Conservation (phyloP, 371 early-diverging fungal genomes). For the Capillidium heterosporum region DNA sequence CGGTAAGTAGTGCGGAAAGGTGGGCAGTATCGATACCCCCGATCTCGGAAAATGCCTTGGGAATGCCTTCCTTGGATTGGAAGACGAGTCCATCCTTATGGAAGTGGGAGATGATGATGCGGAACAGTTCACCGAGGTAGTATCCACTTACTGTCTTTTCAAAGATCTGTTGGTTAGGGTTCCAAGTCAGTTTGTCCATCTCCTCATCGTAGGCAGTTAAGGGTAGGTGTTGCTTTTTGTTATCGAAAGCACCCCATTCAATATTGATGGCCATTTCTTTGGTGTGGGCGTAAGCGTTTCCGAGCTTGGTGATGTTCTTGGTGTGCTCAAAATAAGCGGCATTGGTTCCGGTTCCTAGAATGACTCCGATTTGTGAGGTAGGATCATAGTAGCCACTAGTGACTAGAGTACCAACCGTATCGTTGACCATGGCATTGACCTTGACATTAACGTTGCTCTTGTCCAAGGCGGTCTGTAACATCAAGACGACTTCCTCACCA, state of each 20-base stretch:
- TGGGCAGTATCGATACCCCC: conserved; percentile 71
- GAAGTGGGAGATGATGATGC: conserved; percentile 60
- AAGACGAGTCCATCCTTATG: conserved; percentile 60
- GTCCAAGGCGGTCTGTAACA: conserved; percentile 69
- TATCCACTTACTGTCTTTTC: conserved; percentile 92
- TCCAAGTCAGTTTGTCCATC: conserved; percentile 61
- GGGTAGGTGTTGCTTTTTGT: conserved; percentile 56
- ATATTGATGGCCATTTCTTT: conserved; percentile 82
- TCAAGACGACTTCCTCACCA: conserved; percentile 68
- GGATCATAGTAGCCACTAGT: conserved; percentile 70
- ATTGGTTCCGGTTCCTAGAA: conserved; percentile 92
- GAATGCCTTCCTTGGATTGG: conserved; percentile 28
- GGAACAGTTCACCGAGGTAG: conserved; percentile 86
- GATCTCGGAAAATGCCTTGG: conserved; percentile 43
- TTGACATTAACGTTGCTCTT: conserved; percentile 49
- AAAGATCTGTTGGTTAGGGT: conserved; percentile 64
- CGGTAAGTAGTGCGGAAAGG: conserved; percentile 83
- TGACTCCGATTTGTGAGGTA: conserved; percentile 66
- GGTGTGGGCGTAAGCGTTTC: conserved; percentile 12
- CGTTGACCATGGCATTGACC: conserved; percentile 84
- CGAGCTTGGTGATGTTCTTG: conserved; percentile 40
- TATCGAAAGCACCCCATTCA: conserved; percentile 84
- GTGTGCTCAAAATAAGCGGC: conserved; percentile 82
- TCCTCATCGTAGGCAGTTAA: conserved; percentile 65
- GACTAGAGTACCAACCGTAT: conserved; percentile 86